Evolutionary conservation across 768 basidiomycete genomes (phyloP).

Genomic region (Suillus sp.): DNA sequence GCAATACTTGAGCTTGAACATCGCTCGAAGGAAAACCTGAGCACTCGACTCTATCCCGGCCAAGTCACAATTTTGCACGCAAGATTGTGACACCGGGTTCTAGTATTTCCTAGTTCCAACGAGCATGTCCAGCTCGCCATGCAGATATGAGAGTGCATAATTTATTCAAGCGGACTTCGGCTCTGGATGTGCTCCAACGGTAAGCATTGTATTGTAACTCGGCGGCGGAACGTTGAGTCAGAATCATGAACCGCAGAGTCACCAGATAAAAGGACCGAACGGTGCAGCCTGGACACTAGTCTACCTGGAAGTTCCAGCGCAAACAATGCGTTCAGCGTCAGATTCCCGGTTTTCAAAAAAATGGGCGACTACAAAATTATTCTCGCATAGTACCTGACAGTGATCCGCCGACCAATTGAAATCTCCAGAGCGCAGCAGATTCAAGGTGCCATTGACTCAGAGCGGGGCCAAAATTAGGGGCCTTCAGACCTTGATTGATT

Average conservation of each 20-base stretch:
- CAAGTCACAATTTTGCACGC: background rate
- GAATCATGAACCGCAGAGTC: background rate
- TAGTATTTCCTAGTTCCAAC: background rate
- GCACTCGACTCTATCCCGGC: background rate
- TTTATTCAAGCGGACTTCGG: constrained; percentile 1
- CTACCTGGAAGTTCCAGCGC: background rate
- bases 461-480: background rate
- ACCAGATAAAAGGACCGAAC: background rate
- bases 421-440: background rate
- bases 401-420: background rate
- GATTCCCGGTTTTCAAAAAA: background rate
- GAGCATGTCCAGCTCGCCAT: background rate
- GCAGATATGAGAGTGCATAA: background rate
- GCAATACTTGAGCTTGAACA: background rate
- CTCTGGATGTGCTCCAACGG: background rate
- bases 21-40: background rate
- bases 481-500: background rate
- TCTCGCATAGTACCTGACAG: background rate
- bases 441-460: background rate
- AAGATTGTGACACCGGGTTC: too few species aligned
- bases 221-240: background rate
- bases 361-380: background rate
- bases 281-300: background rate
- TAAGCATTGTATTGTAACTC: background rate
- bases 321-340: constrained; percentile 2